Base-by-base conservation (phyloP, 805 yeast species). In the Ogataea pilisensis region DNA sequence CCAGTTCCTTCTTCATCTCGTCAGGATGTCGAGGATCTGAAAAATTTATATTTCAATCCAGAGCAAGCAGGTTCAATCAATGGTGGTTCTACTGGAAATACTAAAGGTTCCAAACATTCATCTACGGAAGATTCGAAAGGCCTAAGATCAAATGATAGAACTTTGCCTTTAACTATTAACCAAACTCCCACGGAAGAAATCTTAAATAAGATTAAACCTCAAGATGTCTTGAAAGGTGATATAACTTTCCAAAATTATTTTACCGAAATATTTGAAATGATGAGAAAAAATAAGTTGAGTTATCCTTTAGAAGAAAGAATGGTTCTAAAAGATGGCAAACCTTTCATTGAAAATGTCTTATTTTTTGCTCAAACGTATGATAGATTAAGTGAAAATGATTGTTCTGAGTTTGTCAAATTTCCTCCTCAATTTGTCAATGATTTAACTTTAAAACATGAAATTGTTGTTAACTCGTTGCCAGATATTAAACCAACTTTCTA, bases 171-270 rank as follows among this genome's bases (percentile, higher is more conserved):
- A 13, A 49, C 62, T 2, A 50, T 51, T 12, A 38, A 50, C 16
- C 48, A 49, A 26, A 49, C 58, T 11, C 59, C 60, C n/a, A 49
- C 57, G 8, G 58, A 48, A 26, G 60, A 60, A 27, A 43, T 54
- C 1, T 47, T 60, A 13, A 48, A 48, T 18, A 56, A 50, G 33
- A 55, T 60, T 31, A 55, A 48, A 19, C 44, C 60, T 6, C 59
- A 54, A 19, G 58, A 58, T 27, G 56, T 60, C 13, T 39, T 54
- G 11, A 57, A 57, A 35, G 65, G 65, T 32, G 65, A 60, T 43
- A 51, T 55, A 5, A 57, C 62, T 8, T 60, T 57, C 48, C 65
- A 60, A 40, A 58, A 53, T 32, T 60, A 54, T 34, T 61, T 61
- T 35, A 51, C 48, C n/a, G 58, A 58, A 33, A 54, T 61, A 8